Conservation (phyloP, 1,284 basidiomycete genomes). For the Pholiota adiposa region DNA sequence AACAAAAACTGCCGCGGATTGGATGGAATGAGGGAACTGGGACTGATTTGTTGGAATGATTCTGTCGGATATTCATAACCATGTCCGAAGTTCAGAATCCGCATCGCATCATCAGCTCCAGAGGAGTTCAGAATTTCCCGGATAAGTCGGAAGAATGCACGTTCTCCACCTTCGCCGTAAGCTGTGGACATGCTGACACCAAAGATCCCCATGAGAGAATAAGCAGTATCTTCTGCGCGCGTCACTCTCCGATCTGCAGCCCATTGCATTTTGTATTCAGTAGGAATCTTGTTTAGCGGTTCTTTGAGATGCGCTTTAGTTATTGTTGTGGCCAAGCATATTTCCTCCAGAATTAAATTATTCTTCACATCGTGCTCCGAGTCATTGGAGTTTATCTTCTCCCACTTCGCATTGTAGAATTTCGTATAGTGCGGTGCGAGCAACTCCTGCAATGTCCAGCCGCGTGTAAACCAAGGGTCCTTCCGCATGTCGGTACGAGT, state of each 20-base stretch:
- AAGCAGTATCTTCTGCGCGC: background rate
- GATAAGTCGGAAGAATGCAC: background rate
- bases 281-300: background rate
- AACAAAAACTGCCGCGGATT: background rate
- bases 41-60: background rate
- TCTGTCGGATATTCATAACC: background rate
- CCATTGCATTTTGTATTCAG: slow-evolving; percentile 1
- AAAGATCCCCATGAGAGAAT: background rate
- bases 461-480: slow-evolving; percentile 7
- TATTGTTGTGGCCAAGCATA: background rate
- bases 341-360: background rate
- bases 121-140: background rate
- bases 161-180: background rate
- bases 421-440: background rate
- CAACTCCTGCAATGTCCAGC: slow-evolving; percentile 11
- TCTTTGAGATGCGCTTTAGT: background rate
- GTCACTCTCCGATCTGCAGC: background rate
- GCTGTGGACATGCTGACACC: background rate
- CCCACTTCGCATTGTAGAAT: slow-evolving; percentile 1
- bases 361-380: background rate
- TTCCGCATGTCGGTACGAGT: background rate
- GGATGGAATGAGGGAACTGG: background rate
- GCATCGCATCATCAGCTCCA: background rate
- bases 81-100: background rate
- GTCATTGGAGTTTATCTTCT: background rate